Evolutionary conservation across 23 red algal genomes (phyloP).

Genomic region (Gracilaria gracilis): DNA sequence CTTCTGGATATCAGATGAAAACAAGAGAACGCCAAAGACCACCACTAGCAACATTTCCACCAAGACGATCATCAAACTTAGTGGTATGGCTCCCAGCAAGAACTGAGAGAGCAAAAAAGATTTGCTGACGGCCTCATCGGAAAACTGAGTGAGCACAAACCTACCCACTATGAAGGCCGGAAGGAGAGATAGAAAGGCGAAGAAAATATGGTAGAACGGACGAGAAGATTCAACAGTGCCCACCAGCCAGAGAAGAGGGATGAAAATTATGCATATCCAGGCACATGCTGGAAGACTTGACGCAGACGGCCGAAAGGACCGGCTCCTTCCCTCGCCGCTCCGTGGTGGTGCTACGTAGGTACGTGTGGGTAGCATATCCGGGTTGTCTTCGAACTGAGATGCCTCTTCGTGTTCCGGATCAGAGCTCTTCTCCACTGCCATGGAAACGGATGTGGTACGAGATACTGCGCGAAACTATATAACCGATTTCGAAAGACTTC

Average conservation of each 20-base stretch:
- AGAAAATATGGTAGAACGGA: slow-evolving; percentile 6
- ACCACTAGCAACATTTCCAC: neutral
- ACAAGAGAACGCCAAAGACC: neutral
- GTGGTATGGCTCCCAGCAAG: slow-evolving; percentile 28
- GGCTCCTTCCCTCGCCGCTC: neutral
- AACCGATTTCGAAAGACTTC: no score
- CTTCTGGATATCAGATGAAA: neutral
- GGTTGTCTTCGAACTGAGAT: neutral
- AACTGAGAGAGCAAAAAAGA: slow-evolving; percentile 51
- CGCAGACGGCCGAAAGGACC: neutral
- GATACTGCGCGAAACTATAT: no score
- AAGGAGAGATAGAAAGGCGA: slow-evolving; percentile 22
- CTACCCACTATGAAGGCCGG: neutral
- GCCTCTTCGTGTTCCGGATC: neutral
- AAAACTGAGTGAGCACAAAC: slow-evolving; percentile 23
- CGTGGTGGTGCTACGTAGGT: neutral
- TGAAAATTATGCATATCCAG: neutral
- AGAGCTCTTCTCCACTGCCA: neutral
- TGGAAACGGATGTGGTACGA: neutral
- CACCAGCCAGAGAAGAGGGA: neutral
- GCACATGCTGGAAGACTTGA: neutral
- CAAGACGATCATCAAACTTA: slow-evolving; percentile 21
- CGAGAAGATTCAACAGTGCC: neutral
- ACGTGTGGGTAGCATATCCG: neutral
- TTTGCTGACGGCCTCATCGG: slow-evolving; percentile 31